These are phyloP conservation scores for Coniochaeta prunicola DNA, from an alignment of 2,329 filamentous ascomycete species.

Conservation along the genomic window DNA sequence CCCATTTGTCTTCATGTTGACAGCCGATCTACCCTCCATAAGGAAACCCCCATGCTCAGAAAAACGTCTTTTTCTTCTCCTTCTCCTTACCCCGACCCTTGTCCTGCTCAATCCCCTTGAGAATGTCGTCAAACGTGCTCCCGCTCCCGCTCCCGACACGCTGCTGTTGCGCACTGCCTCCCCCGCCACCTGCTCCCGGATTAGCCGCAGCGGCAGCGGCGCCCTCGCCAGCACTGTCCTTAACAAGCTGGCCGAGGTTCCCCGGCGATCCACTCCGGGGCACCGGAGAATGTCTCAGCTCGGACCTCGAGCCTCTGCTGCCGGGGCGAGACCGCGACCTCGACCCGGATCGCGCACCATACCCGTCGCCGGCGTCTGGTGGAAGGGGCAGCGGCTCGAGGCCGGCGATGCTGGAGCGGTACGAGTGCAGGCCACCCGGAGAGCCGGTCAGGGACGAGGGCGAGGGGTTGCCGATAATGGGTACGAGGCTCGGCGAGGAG, in stretches of 20 bases:
- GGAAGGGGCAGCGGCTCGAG: slow-evolving; percentile 25
- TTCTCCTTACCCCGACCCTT: slow-evolving; percentile 18
- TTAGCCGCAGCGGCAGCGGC: not conserved
- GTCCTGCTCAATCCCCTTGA: slow-evolving; percentile 24
- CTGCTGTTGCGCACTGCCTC: not conserved
- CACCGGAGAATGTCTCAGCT: not conserved
- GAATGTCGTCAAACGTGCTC: slow-evolving; percentile 28
- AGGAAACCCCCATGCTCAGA: slow-evolving; percentile 1
- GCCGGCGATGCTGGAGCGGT: slow-evolving; percentile 25
- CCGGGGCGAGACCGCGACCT: not conserved
- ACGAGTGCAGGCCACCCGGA: slow-evolving; percentile 13
- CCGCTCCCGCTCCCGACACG: slow-evolving; percentile 6
- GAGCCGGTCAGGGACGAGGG: slow-evolving; percentile 13
- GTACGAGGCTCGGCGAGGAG: slow-evolving; percentile 5
- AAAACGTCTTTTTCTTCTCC: slow-evolving; percentile 19
- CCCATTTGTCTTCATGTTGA: too few species aligned
- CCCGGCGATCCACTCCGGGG: slow-evolving; percentile 13
- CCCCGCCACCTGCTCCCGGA: too few species aligned
- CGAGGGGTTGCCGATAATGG: slow-evolving; percentile 1
- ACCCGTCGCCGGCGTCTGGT: not conserved
- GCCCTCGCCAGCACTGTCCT: slow-evolving; percentile 3
- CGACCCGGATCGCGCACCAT: not conserved
- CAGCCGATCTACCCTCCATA: not conserved
- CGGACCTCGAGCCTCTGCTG: slow-evolving; percentile 8
- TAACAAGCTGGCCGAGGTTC: slow-evolving; percentile 11